Percentiles rank a stretch among this genome's conserved stretches.
These are phyloP conservation scores for Diaporthe sp. DNA, from an alignment of 2,329 filamentous ascomycete species.

Conservation along the genomic window DNA sequence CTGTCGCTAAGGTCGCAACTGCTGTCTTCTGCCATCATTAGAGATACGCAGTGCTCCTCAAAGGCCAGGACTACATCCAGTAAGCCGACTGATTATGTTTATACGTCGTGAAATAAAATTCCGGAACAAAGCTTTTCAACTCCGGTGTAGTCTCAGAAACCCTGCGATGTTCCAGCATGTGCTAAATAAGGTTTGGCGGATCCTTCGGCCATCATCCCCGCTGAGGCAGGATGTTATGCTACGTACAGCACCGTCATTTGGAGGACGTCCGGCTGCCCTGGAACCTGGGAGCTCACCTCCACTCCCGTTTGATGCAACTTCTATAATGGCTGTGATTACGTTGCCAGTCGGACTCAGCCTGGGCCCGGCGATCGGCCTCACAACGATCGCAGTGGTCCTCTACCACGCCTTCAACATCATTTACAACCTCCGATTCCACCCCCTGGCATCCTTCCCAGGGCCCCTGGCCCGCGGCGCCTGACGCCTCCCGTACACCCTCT, in stretches of 20 bases:
- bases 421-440: constrained; percentile 6
- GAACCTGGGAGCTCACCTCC: too few relatives aligned
- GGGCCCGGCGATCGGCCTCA: not conserved
- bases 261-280: not conserved
- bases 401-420: constrained; percentile 15
- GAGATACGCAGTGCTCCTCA: too few relatives aligned
- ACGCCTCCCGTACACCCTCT: constrained; percentile 14
- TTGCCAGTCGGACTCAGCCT: not conserved
- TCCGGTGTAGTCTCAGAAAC: not conserved
- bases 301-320: not conserved
- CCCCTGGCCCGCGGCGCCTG: not conserved
- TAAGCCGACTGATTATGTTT: not conserved
- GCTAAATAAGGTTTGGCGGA: constrained; percentile 3
- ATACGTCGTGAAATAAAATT: not conserved
- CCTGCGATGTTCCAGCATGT: not conserved
- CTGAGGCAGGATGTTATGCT: not conserved
- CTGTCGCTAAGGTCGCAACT: not conserved
- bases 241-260: not conserved
- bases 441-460: not conserved
- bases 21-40: too few relatives aligned
- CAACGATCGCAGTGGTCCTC: not conserved
- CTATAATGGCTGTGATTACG: not conserved
- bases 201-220: not conserved
- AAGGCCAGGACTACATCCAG: not conserved
- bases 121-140: not conserved